Evolutionary conservation across 2,329 filamentous ascomycete genomes (phyloP), one percentile per base, ranked within the genome.

Genomic region (Neonectria hederae): DNA sequence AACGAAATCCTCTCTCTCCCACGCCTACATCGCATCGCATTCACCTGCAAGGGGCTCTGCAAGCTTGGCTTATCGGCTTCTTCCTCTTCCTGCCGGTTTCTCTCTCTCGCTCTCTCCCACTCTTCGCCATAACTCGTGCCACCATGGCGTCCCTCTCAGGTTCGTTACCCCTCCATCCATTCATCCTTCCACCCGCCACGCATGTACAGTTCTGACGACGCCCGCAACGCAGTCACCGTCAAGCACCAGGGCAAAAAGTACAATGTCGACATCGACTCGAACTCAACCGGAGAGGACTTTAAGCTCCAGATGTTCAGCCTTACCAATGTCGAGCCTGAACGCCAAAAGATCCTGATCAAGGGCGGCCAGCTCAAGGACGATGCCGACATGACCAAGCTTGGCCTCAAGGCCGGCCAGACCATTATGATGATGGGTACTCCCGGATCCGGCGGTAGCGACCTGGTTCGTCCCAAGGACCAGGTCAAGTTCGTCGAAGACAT

Each of bases 391-490:
- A 89, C 89, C 69, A 92, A 90, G 74, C 86, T 98, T 65, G 90
- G 90, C 74, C 89, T 97, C 73, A 98, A 97, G 84, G 83, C 92
- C 35, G 92, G 92, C 61, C 93, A 97, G 79, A 87, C 84, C 22
- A 92, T 99, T 78, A 97, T 97, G 90, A 97, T 99, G 92, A 93
- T 99, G 87, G 97, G 97, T 40, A 96, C 93, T 3, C 92, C 95
- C 4, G 89, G 91, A 21, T 89, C 87, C 14, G 89, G 87, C 54
- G 86, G 85, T 45, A 82, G 80, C 35, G 84, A 80, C 21, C 83
- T 92, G 30, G 83, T 90, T 64, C 89, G 91, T 56, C 96, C 96
- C 32, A 92, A 91, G 76, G 91, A 97, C 75, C 86, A 87, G 71
- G 86, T 94, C 75, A 96, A 92, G 79, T 99, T 99, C 74, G 81